Conservation (phyloP, 768 basidiomycete genomes). For the Pleurotus ostreatus region DNA sequence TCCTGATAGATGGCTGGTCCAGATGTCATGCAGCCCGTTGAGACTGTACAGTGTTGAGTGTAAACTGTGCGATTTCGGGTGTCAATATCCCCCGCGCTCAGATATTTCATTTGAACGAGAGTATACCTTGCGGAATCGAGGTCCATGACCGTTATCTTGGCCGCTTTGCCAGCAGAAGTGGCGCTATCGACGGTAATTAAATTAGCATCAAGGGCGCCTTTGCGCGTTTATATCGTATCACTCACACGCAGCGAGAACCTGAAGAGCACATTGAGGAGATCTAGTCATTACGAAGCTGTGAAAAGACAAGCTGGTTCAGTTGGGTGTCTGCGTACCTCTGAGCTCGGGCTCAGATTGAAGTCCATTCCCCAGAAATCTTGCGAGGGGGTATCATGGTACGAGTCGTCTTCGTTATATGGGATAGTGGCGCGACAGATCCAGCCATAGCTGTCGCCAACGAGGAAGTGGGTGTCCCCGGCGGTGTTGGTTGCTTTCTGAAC, state of each 20-base stretch:
- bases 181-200: constrained; percentile 31
- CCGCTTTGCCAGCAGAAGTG: constrained; percentile 51
- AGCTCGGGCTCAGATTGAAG: constrained; percentile 35
- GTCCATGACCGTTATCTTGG: constrained; percentile 47
- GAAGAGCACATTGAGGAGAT: constrained; percentile 50
- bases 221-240: constrained; percentile 5
- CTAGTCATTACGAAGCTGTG: constrained; percentile 18
- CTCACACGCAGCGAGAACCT: constrained; percentile 47
- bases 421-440: constrained; percentile 40
- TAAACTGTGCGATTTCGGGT: background rate
- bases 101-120: no score
- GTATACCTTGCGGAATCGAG: constrained; percentile 32
- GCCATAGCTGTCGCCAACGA: constrained; percentile 50
- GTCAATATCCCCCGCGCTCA: no score
- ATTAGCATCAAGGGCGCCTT: background rate
- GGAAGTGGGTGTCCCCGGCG: constrained; percentile 27
- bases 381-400: constrained; percentile 9
- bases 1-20: constrained; percentile 48
- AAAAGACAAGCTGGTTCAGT: no score
- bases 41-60: constrained; percentile 34
- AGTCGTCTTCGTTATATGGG: constrained; percentile 11
- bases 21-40: constrained; percentile 47
- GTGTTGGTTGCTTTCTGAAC: constrained; percentile 27
- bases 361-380: constrained; percentile 39
- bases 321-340: constrained; percentile 23